These are phyloP conservation scores for Hapsidospora chrysogenum DNA, from an alignment of 495 filamentous ascomycete species.

Conservation along the genomic window DNA sequence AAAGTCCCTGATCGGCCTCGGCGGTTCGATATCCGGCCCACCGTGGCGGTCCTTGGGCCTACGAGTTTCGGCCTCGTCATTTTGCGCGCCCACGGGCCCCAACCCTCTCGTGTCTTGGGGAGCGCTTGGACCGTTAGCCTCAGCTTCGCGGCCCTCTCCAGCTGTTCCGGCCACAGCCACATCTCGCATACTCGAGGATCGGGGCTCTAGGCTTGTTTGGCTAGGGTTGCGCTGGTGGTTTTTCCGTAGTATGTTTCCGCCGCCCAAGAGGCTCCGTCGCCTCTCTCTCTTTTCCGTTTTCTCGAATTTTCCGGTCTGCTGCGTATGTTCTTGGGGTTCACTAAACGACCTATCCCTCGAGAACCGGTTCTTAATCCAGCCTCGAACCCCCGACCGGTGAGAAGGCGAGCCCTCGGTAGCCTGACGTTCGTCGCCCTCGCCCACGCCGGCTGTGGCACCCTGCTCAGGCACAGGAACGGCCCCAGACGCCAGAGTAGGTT, in stretches of 20 bases:
- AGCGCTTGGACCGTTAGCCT: neutral
- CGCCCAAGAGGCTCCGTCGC: constrained; percentile 18
- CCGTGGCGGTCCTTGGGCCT: constrained; percentile 7
- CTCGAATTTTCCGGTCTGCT: too few species aligned
- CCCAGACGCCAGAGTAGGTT: too few species aligned
- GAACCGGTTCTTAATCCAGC: constrained; percentile 44
- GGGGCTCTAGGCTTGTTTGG: constrained; percentile 14
- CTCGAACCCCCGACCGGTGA: constrained; percentile 17
- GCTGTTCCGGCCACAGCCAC: constrained; percentile 38
- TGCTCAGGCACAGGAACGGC: too few species aligned
- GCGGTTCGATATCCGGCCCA: constrained; percentile 8
- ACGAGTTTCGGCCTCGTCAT: neutral
- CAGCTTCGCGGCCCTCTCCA: constrained; percentile 4
- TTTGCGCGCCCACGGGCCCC: neutral
- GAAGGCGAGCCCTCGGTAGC: too few species aligned
- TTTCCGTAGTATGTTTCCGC: constrained; percentile 25
- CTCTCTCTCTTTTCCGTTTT: constrained; percentile 10
- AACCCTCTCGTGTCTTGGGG: constrained; percentile 1
- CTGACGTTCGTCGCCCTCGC: too few species aligned
- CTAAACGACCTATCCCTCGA: constrained; percentile 15
- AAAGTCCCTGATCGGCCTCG: constrained; percentile 6
- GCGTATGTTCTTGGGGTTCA: too few species aligned
- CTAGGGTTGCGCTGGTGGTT: constrained; percentile 15
- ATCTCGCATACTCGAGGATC: constrained; percentile 25
- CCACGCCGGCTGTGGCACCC: too few species aligned